A percentile compares a stretch with the other conserved stretches of the same genome.
Conservation (phyloP, 1,139 yeast species). For the Taiozyma onychis region DNA sequence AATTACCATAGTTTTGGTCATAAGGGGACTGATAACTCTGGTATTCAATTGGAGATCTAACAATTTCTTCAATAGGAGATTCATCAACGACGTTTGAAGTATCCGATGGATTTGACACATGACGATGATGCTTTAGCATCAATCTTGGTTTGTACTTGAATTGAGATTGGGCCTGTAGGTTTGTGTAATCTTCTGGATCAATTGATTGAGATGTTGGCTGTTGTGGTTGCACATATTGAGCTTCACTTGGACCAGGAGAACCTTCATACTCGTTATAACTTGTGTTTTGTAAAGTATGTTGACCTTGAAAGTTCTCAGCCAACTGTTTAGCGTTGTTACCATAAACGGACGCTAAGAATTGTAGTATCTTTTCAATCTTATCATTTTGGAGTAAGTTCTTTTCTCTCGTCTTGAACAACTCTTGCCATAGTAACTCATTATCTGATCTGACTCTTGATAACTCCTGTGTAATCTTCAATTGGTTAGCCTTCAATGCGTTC, state of each 20-base stretch:
- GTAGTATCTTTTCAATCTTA: constrained; percentile 79
- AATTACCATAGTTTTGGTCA: background rate
- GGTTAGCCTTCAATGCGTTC: constrained; percentile 72
- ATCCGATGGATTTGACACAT: constrained; percentile 8
- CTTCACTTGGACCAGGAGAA: background rate
- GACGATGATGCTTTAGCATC: constrained; percentile 31
- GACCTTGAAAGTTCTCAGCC: constrained; percentile 2
- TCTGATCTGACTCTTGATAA: constrained; percentile 77
- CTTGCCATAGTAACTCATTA: constrained; percentile 88
- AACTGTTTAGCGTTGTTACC: constrained; percentile 36
- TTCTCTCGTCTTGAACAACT: constrained; percentile 76
- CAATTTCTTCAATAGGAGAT: constrained; percentile 18
- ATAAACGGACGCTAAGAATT: constrained; percentile 80
- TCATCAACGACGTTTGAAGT: constrained; percentile 8
- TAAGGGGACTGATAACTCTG: background rate
- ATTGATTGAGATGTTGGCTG: background rate
- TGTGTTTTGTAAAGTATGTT: background rate
- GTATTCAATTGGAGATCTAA: constrained; percentile 5
- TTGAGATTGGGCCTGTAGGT: background rate
- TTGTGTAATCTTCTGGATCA: background rate
- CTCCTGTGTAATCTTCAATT: constrained; percentile 77
- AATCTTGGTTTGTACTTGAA: constrained; percentile 14
- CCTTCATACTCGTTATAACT: background rate
- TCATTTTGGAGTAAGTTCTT: constrained; percentile 81
- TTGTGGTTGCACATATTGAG: background rate